Evolutionary conservation across 1,284 basidiomycete genomes (phyloP).

Genomic region (Malassezia slooffiae): DNA sequence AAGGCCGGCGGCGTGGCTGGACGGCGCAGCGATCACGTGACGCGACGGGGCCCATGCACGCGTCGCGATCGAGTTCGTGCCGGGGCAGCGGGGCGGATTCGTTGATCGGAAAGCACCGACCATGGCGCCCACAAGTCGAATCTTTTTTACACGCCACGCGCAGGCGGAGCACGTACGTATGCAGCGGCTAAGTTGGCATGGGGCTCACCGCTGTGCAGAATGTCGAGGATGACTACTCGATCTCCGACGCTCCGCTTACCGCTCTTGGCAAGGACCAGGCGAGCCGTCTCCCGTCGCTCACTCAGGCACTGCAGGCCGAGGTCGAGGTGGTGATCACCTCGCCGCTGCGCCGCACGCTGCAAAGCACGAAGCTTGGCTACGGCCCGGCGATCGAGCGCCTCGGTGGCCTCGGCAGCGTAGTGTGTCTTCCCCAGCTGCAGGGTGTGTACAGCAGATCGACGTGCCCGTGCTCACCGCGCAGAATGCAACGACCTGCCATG

Average conservation of each 20-base stretch:
- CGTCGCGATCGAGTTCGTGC: neutral
- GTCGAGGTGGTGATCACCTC: constrained; percentile 36
- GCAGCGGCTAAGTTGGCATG: no score
- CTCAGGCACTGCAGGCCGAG: constrained; percentile 21
- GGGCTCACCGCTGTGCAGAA: constrained; percentile 15
- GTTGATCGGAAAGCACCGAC: no score
- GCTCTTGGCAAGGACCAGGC: constrained; percentile 41
- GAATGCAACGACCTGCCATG: constrained; percentile 43
- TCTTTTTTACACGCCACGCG: constrained; percentile 35
- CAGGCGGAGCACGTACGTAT: constrained; percentile 39
- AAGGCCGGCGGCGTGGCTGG: no score
- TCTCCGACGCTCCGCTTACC: constrained; percentile 42
- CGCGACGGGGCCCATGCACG: neutral
- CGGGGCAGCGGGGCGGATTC: no score
- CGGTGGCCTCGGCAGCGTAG: constrained; percentile 29
- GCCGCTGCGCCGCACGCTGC: constrained; percentile 37
- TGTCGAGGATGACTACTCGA: constrained; percentile 31
- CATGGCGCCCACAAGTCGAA: constrained; percentile 21
- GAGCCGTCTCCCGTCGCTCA: constrained; percentile 24
- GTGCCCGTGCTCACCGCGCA: constrained; percentile 1
- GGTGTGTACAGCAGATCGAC: no score
- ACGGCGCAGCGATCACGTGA: neutral
- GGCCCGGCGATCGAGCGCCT: constrained; percentile 31
- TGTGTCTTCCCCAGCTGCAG: constrained; percentile 40
- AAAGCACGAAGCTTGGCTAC: constrained; percentile 40